A percentile compares a stretch with the other conserved stretches of the same genome.
These are phyloP conservation scores for Onygenales sp. DNA, from an alignment of 2,329 filamentous ascomycete genomes.

Conservation along the genomic window DNA sequence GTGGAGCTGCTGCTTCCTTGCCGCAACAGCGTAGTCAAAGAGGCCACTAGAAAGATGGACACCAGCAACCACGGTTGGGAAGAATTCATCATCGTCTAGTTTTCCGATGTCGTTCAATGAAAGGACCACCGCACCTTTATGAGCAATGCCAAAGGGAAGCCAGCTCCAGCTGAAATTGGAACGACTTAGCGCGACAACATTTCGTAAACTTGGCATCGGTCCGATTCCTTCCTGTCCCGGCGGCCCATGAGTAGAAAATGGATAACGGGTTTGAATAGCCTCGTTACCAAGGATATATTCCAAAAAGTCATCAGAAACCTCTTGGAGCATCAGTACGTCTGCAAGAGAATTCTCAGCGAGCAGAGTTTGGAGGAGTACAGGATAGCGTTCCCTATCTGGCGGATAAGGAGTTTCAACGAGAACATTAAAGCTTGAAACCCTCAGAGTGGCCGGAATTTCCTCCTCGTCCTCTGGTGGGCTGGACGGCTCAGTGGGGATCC, in stretches of 20 bases:
- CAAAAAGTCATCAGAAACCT: conserved; percentile 57
- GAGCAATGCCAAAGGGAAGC: conserved; percentile 44
- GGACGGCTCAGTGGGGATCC: conserved; percentile 13
- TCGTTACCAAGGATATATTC: conserved; percentile 42
- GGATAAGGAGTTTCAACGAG: conserved; percentile 31
- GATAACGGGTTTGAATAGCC: conserved; percentile 40
- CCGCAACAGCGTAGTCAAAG: conserved; percentile 47
- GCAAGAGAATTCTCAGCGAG: conserved; percentile 23
- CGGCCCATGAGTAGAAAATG: conserved; percentile 49
- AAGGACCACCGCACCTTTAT: conserved; percentile 50
- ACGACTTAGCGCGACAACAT: conserved; percentile 51
- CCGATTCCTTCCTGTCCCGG: conserved; percentile 43
- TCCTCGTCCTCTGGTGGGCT: neutral
- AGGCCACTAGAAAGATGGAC: conserved; percentile 55
- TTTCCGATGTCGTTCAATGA: conserved; percentile 29
- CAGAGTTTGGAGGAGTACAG: conserved; percentile 26
- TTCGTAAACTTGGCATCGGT: conserved; percentile 51
- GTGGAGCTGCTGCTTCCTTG: conserved; percentile 49
- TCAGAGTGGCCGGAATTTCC: conserved; percentile 14
- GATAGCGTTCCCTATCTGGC: conserved; percentile 26
- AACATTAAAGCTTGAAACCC: conserved; percentile 36
- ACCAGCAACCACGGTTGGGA: conserved; percentile 43
- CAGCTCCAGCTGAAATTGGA: conserved; percentile 47
- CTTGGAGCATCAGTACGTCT: conserved; percentile 44
- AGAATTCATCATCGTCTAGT: conserved; percentile 17